phyloP scores from a whole-genome alignment of 73 alveolate genomes.

The Stentor coeruleus region DNA sequence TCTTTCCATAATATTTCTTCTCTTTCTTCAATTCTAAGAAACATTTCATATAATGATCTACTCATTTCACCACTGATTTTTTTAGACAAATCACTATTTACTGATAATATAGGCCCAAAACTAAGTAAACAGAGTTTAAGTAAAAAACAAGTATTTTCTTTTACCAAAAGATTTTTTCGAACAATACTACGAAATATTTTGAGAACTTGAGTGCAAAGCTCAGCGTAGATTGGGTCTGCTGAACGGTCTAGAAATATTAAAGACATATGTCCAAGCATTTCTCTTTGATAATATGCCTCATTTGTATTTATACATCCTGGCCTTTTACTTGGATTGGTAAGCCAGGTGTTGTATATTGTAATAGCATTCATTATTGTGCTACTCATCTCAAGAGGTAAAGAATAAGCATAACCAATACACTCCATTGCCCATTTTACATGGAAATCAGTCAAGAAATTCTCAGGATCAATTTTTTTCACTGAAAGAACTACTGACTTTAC shows the following conservation, averaged over 20 bases:
- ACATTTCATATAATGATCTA: background rate
- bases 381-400: background rate
- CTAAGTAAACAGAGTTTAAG: background rate
- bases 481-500: background rate
- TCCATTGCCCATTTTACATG: conserved; percentile 13
- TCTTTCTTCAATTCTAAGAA: background rate
- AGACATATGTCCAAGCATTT: conserved; percentile 17
- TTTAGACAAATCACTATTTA: background rate
- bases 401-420: conserved; percentile 15
- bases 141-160: background rate
- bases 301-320: background rate
- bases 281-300: conserved; percentile 14
- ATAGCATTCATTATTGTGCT: background rate
- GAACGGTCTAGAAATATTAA: background rate
- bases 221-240: background rate
- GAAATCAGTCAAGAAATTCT: background rate
- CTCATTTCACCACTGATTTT: background rate
- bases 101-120: background rate
- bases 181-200: background rate
- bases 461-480: background rate
- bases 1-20: conserved; percentile 5
- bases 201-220: background rate
- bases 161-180: background rate
- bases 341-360: background rate
- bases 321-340: background rate